These are phyloP conservation scores for Phytophthora tentaculata DNA, from an alignment of 352 stramenopile species.

Conservation along the genomic window DNA sequence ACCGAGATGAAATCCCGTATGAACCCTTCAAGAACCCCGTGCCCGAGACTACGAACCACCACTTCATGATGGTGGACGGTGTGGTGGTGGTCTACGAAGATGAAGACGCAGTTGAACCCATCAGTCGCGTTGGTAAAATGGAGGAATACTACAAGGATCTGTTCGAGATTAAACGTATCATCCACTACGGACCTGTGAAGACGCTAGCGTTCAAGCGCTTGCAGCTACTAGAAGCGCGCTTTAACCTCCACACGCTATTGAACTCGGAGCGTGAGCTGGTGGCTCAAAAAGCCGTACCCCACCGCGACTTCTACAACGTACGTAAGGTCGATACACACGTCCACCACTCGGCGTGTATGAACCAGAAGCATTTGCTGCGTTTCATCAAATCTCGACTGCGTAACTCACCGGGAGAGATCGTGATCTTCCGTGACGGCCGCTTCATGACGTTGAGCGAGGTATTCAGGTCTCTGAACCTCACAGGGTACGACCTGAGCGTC, in stretches of 20 bases:
- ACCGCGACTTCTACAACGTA: constrained; percentile 99
- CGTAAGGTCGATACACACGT: constrained; percentile 99
- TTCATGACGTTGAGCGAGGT: constrained; percentile 97
- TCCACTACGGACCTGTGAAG: constrained; percentile 90
- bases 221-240: constrained; percentile 91
- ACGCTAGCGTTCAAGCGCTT: constrained; percentile 88
- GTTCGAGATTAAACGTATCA: constrained; percentile 86
- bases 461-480: constrained; percentile 93
- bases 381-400: constrained; percentile 90
- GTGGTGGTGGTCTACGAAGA: constrained; percentile 62
- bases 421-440: constrained; percentile 95
- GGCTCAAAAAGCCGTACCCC: constrained; percentile 95
- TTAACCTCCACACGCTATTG: constrained; percentile 96
- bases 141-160: constrained; percentile 77
- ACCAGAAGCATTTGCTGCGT: constrained; percentile 95
- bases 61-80: constrained; percentile 62
- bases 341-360: constrained; percentile 97
- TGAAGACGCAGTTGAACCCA: constrained; percentile 36
- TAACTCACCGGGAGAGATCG: constrained; percentile 90
- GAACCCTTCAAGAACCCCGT: constrained; percentile 57
- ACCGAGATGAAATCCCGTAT: constrained; percentile 79
- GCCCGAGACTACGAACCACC: constrained; percentile 54
- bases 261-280: constrained; percentile 96
- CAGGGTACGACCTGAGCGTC: constrained; percentile 98
- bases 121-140: constrained; percentile 50